Conservation (phyloP, 805 yeast species). For the Hanseniaspora osmophila region DNA sequence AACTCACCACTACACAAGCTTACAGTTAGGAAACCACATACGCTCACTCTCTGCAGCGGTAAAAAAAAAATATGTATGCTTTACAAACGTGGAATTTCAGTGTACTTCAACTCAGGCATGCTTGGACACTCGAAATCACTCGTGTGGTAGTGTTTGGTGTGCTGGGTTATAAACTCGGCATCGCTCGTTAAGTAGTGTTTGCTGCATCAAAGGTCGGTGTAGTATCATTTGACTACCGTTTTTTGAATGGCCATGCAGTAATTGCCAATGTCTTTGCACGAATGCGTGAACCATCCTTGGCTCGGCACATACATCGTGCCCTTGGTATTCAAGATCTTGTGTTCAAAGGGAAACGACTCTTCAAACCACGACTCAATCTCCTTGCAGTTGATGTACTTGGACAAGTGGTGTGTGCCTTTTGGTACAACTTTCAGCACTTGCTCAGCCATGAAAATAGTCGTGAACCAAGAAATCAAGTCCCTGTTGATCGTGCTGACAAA, state of each 20-base stretch:
- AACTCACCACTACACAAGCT: no score
- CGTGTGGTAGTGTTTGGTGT: no score
- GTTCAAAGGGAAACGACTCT: conserved; percentile 22
- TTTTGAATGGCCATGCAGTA: conserved; percentile 59
- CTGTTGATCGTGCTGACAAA: conserved; percentile 87
- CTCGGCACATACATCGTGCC: conserved; percentile 80
- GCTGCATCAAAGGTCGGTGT: no score
- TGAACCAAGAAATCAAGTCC: conserved; percentile 74
- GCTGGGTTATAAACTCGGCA: no score
- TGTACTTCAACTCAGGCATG: no score
- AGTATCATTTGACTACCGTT: background rate
- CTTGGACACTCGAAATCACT: no score
- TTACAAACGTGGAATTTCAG: no score
- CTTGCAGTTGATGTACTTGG: conserved; percentile 65
- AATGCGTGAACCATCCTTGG: conserved; percentile 62
- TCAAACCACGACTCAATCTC: conserved; percentile 61
- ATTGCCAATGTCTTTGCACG: conserved; percentile 53
- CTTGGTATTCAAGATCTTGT: conserved; percentile 47
- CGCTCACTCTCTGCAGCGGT: no score
- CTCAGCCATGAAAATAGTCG: conserved; percentile 87
- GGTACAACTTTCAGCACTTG: conserved; percentile 73
- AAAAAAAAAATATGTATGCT: no score
- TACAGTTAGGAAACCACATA: no score
- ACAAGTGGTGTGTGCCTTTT: conserved; percentile 76
- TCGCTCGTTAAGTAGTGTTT: no score